Conservation (phyloP, 2,329 filamentous ascomycete genomes). For the Fusarium hostae region DNA sequence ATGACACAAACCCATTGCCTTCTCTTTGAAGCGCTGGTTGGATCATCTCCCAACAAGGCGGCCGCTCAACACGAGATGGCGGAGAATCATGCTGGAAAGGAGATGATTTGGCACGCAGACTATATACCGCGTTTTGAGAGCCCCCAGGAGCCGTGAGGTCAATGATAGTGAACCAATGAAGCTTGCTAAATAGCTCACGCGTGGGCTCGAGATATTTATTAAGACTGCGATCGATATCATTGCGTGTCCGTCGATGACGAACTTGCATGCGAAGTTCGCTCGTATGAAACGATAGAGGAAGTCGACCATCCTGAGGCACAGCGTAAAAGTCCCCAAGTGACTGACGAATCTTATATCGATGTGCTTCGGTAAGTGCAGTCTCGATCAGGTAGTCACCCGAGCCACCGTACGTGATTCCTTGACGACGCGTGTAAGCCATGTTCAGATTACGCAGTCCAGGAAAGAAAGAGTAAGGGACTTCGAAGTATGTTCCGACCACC, state of each 20-base stretch:
- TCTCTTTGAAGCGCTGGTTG: neutral
- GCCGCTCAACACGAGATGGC: neutral
- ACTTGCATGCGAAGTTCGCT: neutral
- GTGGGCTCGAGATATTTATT: neutral
- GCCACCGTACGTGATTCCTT: neutral
- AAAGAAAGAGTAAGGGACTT: neutral
- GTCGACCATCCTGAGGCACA: neutral
- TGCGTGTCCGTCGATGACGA: neutral
- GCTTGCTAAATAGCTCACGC: neutral
- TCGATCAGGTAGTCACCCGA: neutral
- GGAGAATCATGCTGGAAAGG: neutral
- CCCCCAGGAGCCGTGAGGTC: neutral
- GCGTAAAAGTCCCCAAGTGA: neutral
- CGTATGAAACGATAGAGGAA: neutral
- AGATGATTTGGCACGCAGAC: rapidly evolving
- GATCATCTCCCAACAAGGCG: neutral
- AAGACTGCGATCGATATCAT: neutral
- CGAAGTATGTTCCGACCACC: neutral
- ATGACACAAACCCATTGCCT: neutral
- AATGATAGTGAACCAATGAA: neutral
- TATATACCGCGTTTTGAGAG: neutral
- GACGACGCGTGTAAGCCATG: neutral
- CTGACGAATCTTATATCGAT: neutral
- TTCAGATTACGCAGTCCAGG: neutral
- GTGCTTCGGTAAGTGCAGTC: neutral